Percentiles rank a stretch among this genome's conserved stretches.
These are phyloP conservation scores for Nakazawaea laoshanensis DNA, from an alignment of 805 yeast genomes.

Conservation along the genomic window DNA sequence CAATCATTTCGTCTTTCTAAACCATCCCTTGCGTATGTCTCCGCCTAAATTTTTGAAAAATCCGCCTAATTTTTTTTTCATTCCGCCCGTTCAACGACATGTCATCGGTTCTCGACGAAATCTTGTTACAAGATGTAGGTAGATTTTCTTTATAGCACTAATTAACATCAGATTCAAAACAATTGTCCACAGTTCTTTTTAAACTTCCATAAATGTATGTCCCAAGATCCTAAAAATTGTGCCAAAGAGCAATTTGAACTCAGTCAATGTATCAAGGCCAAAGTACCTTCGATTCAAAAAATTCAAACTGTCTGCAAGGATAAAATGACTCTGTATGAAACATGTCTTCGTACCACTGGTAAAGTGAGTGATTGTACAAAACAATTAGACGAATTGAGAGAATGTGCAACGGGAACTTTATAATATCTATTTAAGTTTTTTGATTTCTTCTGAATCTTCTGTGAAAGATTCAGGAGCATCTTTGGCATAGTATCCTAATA, in stretches of 20 bases:
- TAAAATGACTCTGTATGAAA: conserved; percentile 54
- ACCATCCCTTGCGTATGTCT: not conserved
- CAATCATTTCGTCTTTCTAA: not conserved
- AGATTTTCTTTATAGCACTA: not conserved
- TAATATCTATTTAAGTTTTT: conserved; percentile 4
- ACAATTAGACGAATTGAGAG: conserved; percentile 47
- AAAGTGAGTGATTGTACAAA: conserved; percentile 43
- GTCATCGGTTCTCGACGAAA: conserved; percentile 55
- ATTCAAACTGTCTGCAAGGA: conserved; percentile 56
- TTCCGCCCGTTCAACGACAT: conserved; percentile 15
- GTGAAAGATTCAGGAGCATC: conserved; percentile 47
- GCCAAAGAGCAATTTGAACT: conserved; percentile 45
- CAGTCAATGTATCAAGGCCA: conserved; percentile 51
- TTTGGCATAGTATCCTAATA: conserved; percentile 60
- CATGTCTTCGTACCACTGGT: conserved; percentile 45
- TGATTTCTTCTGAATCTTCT: conserved; percentile 9
- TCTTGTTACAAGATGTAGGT: conserved; percentile 63
- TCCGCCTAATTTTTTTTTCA: not conserved
- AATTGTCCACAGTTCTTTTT: conserved; percentile 69
- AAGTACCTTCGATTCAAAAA: conserved; percentile 64
- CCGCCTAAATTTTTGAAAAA: not conserved
- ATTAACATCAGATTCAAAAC: conserved; percentile 41
- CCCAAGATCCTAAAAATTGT: conserved; percentile 50
- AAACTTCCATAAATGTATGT: conserved; percentile 65
- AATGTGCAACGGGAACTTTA: conserved; percentile 29